Percentiles rank a stretch among this genome's conserved stretches.
These are phyloP conservation scores for Cicer pinnatifidum DNA, from an alignment of 306 rosid species.

Conservation along the genomic window DNA sequence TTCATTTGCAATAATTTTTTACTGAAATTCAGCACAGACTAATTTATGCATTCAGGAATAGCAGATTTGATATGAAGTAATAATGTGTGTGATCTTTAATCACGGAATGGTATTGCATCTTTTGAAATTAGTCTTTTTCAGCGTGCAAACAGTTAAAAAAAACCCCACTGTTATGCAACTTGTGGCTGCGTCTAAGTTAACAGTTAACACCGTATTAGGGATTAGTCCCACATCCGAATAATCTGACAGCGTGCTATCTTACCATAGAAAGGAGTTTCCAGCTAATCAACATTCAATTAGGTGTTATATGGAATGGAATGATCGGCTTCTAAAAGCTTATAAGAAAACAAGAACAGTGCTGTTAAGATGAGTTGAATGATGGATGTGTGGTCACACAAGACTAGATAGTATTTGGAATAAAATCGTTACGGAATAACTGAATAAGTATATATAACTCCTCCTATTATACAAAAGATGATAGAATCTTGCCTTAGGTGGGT, in stretches of 20 bases:
- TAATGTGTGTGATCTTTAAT: neutral
- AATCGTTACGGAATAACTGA: neutral
- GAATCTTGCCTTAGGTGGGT: constrained; percentile 2
- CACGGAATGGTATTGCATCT: neutral
- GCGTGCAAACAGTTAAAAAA: neutral
- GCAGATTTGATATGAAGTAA: constrained; percentile 1
- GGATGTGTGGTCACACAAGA: neutral
- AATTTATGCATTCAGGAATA: neutral
- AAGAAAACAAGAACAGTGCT: neutral
- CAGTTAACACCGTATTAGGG: neutral
- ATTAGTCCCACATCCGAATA: neutral
- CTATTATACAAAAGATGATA: neutral
- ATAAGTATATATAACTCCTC: neutral
- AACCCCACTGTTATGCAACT: neutral
- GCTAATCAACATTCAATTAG: neutral
- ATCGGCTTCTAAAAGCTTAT: neutral
- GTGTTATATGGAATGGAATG: too few species aligned
- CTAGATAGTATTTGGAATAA: neutral
- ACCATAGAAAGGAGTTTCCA: neutral
- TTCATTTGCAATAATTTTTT: neutral
- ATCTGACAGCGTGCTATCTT: neutral
- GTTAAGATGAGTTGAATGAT: neutral
- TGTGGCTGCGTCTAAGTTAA: neutral
- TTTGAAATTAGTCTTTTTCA: constrained; percentile 14
- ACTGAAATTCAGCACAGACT: neutral